Evolutionary conservation across 768 basidiomycete species (phyloP).

Genomic region (Amanita fuliginea): DNA sequence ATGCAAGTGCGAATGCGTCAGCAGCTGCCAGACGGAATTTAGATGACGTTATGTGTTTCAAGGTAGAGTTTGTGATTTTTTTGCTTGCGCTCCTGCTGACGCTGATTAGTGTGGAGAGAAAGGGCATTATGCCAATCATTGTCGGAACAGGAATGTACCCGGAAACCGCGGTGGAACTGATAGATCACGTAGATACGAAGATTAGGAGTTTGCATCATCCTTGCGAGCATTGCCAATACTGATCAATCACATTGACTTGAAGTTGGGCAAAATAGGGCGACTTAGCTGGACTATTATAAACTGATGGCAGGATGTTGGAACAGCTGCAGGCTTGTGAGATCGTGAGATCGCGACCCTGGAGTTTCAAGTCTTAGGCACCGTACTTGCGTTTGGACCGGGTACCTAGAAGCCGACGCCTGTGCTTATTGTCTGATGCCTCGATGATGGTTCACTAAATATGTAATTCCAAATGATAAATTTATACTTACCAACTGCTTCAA

Average conservation of each 20-base stretch:
- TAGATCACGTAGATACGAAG: slow-evolving; percentile 30
- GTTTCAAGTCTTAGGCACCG: too few species aligned
- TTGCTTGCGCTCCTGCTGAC: background rate
- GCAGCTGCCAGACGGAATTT: slow-evolving; percentile 46
- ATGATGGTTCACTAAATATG: background rate
- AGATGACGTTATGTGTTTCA: slow-evolving; percentile 82
- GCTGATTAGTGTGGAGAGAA: slow-evolving; percentile 71
- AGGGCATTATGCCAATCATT: slow-evolving; percentile 94
- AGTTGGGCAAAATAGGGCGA: too few species aligned
- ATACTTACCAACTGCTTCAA: background rate
- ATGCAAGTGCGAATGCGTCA: background rate
- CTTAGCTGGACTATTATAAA: too few species aligned
- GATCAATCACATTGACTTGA: too few species aligned
- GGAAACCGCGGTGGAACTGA: slow-evolving; percentile 84
- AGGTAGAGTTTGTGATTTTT: slow-evolving; percentile 30
- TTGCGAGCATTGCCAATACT: too few species aligned
- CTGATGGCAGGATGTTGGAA: too few species aligned
- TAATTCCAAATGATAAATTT: background rate
- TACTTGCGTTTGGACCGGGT: too few species aligned
- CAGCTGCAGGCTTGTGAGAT: background rate
- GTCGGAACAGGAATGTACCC: slow-evolving; percentile 82
- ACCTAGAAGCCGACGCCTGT: too few species aligned
- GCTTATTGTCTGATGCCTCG: too few species aligned
- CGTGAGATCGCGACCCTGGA: too few species aligned
- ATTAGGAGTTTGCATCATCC: background rate